phyloP scores from a whole-genome alignment of 2,329 filamentous ascomycete genomes.

The Sclerotinia spermophila region DNA sequence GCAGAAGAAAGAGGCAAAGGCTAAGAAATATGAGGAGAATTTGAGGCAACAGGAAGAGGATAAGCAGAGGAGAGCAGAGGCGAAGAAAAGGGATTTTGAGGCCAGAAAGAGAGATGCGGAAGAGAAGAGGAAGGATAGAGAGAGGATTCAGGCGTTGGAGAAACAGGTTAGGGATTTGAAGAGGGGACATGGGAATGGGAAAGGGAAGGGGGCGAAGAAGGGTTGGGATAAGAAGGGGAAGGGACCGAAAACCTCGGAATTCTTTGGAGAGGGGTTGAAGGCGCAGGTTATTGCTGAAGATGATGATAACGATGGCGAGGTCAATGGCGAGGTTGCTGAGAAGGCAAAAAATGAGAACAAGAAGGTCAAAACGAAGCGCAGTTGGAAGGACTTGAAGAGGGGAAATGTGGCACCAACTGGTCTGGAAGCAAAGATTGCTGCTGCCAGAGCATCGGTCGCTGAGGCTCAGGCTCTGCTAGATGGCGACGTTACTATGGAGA shows the following conservation, averaged over 20 bases:
- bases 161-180: constrained; percentile 8
- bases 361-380: constrained; percentile 11
- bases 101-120: neutral
- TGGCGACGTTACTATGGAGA: neutral
- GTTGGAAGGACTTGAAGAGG: neutral
- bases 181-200: neutral
- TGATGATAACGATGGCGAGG: neutral
- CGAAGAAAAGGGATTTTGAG: neutral
- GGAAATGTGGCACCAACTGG: neutral
- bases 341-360: neutral
- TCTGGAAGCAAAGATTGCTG: constrained; percentile 4
- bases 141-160: constrained; percentile 5
- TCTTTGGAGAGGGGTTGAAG: constrained; percentile 4
- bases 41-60: constrained; percentile 1
- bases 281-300: neutral
- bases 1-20: neutral
- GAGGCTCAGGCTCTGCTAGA: neutral
- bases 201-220: neutral
- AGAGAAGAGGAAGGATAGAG: neutral
- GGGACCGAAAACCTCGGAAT: constrained; percentile 12
- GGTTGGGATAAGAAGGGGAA: neutral
- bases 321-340: neutral
- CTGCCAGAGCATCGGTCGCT: neutral
- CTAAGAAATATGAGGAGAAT: neutral
- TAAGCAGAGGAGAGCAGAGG: neutral